A percentile compares a stretch with the other conserved stretches of the same genome.
These are phyloP conservation scores for Gracilaria domingensis DNA, from an alignment of 23 red algal species.

Conservation along the genomic window DNA sequence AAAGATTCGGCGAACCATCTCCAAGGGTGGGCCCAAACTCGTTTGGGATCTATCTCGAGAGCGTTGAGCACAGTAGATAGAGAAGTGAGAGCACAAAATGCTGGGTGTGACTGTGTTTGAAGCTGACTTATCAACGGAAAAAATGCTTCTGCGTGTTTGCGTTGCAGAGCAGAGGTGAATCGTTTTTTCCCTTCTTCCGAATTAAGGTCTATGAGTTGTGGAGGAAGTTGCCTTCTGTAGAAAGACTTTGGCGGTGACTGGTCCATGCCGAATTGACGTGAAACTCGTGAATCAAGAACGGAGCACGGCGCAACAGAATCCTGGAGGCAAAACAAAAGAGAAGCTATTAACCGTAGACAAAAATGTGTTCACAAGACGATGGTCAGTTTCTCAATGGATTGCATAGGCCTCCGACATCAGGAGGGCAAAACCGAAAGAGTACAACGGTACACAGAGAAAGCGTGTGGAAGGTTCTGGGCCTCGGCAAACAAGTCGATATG, in stretches of 20 bases:
- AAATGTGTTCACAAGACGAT: background rate
- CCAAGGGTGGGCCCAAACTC: constrained; percentile 87
- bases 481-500: background rate
- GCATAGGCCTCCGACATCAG: background rate
- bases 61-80: constrained; percentile 81
- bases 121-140: constrained; percentile 68
- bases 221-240: constrained; percentile 71
- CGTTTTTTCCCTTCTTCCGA: constrained; percentile 45
- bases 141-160: constrained; percentile 67
- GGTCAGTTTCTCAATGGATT: background rate
- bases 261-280: constrained; percentile 19
- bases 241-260: constrained; percentile 32
- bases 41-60: constrained; percentile 79
- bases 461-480: background rate
- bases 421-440: background rate
- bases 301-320: background rate
- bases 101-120: constrained; percentile 79
- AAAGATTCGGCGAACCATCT: constrained; percentile 83
- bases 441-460: background rate
- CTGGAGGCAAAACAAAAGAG: background rate
- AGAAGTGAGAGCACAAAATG: constrained; percentile 79
- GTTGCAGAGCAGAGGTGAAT: constrained; percentile 43
- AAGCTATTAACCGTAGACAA: background rate
- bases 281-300: background rate
- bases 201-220: constrained; percentile 29